These are phyloP conservation scores for Suillus subluteus DNA, from an alignment of 768 basidiomycete species.

Conservation along the genomic window DNA sequence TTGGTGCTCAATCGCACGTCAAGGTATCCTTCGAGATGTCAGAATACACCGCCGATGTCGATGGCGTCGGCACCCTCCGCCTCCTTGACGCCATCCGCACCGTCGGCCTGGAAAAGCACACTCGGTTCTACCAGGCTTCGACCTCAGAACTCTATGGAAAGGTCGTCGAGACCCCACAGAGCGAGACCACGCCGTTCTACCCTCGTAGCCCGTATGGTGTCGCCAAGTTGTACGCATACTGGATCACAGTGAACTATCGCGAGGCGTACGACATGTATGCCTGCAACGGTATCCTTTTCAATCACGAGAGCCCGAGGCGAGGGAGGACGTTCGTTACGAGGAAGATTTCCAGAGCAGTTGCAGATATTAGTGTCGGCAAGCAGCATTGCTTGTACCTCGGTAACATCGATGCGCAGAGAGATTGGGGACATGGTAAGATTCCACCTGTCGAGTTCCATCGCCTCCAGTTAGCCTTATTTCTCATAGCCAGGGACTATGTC, in stretches of 20 bases:
- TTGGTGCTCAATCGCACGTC: slow-evolving; percentile 97
- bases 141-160: slow-evolving; percentile 98
- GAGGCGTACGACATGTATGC: slow-evolving; percentile 97
- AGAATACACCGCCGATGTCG: slow-evolving; percentile 98
- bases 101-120: slow-evolving; percentile 90
- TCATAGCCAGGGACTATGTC: slow-evolving; percentile 81
- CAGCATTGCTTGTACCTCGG: slow-evolving; percentile 91
- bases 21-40: slow-evolving; percentile 99
- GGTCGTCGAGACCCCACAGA: slow-evolving; percentile 94
- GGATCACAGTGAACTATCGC: slow-evolving; percentile 90
- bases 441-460: not conserved
- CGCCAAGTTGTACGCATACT: slow-evolving; percentile 91
- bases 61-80: slow-evolving; percentile 92
- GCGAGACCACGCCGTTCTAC: slow-evolving; percentile 97
- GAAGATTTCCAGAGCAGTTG: slow-evolving; percentile 91
- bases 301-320: slow-evolving; percentile 95
- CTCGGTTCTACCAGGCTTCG: slow-evolving; percentile 96
- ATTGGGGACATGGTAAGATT: slow-evolving; percentile 92
- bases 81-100: slow-evolving; percentile 96
- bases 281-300: slow-evolving; percentile 97
- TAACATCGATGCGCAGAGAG: slow-evolving; percentile 92
- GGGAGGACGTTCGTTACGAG: slow-evolving; percentile 96
- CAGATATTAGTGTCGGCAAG: slow-evolving; percentile 90
- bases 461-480: not conserved
- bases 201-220: slow-evolving; percentile 97